A percentile compares a stretch with the other conserved stretches of the same genome.
phyloP scores from a whole-genome alignment of 371 early-diverging fungal species.

The Mucor velutinosus region DNA sequence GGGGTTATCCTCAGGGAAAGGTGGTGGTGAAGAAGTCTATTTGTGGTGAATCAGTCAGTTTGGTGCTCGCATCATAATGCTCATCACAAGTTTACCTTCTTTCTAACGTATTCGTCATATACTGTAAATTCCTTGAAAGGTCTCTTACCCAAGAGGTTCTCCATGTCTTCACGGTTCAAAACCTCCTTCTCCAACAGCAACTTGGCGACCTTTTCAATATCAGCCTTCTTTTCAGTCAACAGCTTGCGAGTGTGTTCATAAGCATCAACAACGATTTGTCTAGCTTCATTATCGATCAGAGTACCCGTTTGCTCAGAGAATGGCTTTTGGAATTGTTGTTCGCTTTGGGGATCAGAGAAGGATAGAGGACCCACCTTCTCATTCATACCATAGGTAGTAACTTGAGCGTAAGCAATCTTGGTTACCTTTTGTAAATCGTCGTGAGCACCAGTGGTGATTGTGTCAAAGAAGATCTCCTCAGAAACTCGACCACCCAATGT shows the following conservation, averaged over 20 bases:
- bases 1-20: conserved; percentile 43
- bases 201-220: conserved; percentile 93
- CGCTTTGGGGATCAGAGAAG: conserved; percentile 75
- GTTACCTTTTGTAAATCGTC: conserved; percentile 98
- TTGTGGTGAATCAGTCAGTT: not conserved
- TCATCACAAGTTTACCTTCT: conserved; percentile 28
- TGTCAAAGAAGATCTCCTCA: conserved; percentile 93
- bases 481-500: conserved; percentile 96
- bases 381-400: conserved; percentile 96
- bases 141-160: conserved; percentile 84
- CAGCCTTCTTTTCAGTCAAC: conserved; percentile 78
- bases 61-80: not conserved
- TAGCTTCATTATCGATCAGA: conserved; percentile 94
- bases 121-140: conserved; percentile 82
- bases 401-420: conserved; percentile 94
- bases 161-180: conserved; percentile 93
- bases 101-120: conserved; percentile 67
- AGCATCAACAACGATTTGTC: conserved; percentile 79
- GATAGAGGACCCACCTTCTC: conserved; percentile 84
- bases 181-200: conserved; percentile 95
- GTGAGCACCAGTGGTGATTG: conserved; percentile 88
- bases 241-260: conserved; percentile 81
- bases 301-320: conserved; percentile 94
- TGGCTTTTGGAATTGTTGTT: conserved; percentile 89
- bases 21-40: conserved; percentile 38